These are phyloP conservation scores for Cladophialophora chaetospira DNA, from an alignment of 2,329 filamentous ascomycete species.

Conservation along the genomic window DNA sequence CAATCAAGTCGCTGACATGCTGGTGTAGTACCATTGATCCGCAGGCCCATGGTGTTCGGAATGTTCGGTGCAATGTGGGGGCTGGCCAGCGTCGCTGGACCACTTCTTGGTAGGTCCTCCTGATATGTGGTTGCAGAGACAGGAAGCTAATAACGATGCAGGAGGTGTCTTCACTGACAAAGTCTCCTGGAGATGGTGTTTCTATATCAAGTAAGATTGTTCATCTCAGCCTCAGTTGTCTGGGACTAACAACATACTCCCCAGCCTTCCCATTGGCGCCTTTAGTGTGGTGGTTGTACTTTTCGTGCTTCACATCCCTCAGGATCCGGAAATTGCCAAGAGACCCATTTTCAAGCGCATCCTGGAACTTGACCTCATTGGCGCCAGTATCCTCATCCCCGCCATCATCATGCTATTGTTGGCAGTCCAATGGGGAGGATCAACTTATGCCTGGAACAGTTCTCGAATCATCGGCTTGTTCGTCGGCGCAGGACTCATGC, in stretches of 20 bases:
- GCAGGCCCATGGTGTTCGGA: slow-evolving; percentile 33
- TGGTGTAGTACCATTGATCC: slow-evolving; percentile 28
- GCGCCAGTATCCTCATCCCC: slow-evolving; percentile 43
- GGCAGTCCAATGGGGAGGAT: slow-evolving; percentile 54
- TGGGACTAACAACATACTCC: slow-evolving; percentile 35
- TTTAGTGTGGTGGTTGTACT: slow-evolving; percentile 37
- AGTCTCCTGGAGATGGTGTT: slow-evolving; percentile 51
- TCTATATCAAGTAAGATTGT: slow-evolving; percentile 51
- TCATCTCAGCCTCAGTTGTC: no score
- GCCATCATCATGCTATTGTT: slow-evolving; percentile 46
- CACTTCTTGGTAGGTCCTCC: slow-evolving; percentile 39
- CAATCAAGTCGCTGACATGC: slow-evolving; percentile 11
- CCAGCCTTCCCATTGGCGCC: slow-evolving; percentile 44
- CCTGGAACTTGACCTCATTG: slow-evolving; percentile 32
- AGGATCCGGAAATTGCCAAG: slow-evolving; percentile 29
- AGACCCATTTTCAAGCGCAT: slow-evolving; percentile 24
- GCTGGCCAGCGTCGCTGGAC: slow-evolving; percentile 48
- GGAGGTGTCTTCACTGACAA: slow-evolving; percentile 1
- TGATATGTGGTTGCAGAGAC: neutral
- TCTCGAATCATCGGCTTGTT: slow-evolving; percentile 49
- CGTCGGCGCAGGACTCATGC: slow-evolving; percentile 32
- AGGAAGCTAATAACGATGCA: neutral
- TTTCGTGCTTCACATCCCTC: slow-evolving; percentile 37
- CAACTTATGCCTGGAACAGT: slow-evolving; percentile 50
- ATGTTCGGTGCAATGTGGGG: slow-evolving; percentile 60